Percentiles rank a stretch among this genome's conserved stretches.
These are phyloP conservation scores for Hortiboletus flavorubellus DNA, from an alignment of 768 basidiomycete genomes.

Conservation along the genomic window DNA sequence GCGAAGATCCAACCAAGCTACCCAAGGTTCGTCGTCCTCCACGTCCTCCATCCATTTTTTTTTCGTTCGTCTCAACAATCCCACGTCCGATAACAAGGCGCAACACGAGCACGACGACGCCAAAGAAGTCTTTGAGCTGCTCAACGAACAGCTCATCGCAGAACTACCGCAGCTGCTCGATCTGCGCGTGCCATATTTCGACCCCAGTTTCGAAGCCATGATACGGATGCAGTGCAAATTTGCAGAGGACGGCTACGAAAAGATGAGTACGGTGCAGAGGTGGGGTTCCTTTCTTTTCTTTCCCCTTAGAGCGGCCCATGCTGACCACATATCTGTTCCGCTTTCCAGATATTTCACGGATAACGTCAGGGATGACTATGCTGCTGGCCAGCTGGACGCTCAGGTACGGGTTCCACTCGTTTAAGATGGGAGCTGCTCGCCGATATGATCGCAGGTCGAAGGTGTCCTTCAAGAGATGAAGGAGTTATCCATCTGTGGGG, in stretches of 20 bases:
- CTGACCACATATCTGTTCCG: not conserved
- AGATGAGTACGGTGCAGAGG: slow-evolving; percentile 91
- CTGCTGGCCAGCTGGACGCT: slow-evolving; percentile 91
- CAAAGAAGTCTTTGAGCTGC: slow-evolving; percentile 88
- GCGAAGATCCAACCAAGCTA: slow-evolving; percentile 88
- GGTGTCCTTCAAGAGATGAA: slow-evolving; percentile 96
- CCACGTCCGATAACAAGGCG: slow-evolving; percentile 40
- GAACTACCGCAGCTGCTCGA: slow-evolving; percentile 93
- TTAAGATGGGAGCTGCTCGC: not conserved
- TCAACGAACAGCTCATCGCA: slow-evolving; percentile 88
- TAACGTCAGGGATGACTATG: slow-evolving; percentile 92
- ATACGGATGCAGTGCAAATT: slow-evolving; percentile 97
- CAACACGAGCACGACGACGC: slow-evolving; percentile 96
- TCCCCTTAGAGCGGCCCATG: not conserved
- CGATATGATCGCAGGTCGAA: slow-evolving; percentile 62
- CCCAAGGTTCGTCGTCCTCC: slow-evolving; percentile 54
- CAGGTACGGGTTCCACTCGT: slow-evolving; percentile 50
- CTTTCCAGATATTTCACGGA: slow-evolving; percentile 78
- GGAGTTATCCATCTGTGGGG: slow-evolving; percentile 92
- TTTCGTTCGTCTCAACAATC: not conserved
- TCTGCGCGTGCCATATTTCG: slow-evolving; percentile 95
- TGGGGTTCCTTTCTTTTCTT: slow-evolving; percentile 23
- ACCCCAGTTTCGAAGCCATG: slow-evolving; percentile 99
- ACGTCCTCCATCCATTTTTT: not conserved
- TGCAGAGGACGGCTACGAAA: slow-evolving; percentile 97